phyloP scores from a whole-genome alignment of 2,329 filamentous ascomycete species.

The Aspergillus eucalypticola region DNA sequence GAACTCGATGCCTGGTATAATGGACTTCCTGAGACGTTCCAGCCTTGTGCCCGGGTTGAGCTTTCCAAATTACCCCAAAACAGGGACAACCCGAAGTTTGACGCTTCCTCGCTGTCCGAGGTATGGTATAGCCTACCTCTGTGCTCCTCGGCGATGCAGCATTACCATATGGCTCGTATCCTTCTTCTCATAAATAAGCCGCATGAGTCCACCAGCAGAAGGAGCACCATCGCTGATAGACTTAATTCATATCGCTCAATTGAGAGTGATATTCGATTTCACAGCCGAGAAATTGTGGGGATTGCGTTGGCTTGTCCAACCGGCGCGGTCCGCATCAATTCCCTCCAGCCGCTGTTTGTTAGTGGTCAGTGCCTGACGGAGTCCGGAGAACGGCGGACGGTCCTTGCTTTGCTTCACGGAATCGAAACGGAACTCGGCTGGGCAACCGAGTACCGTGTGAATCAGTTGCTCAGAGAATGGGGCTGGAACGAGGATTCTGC shows the following conservation, averaged over 20 bases:
- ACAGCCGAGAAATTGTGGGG: conserved; percentile 63
- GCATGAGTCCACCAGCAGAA: conserved; percentile 46
- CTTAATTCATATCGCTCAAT: conserved; percentile 61
- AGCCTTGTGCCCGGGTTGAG: conserved; percentile 55
- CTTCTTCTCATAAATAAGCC: conserved; percentile 47
- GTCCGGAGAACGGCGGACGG: conserved; percentile 54
- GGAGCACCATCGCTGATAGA: conserved; percentile 55
- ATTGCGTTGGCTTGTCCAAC: conserved; percentile 61
- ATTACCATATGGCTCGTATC: conserved; percentile 48
- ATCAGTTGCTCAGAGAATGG: conserved; percentile 51
- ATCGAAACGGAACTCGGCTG: conserved; percentile 66
- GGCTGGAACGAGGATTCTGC: conserved; percentile 31
- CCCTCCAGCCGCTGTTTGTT: conserved; percentile 63
- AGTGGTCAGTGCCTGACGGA: conserved; percentile 62
- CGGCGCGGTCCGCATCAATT: conserved; percentile 60
- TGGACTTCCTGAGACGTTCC: conserved; percentile 61
- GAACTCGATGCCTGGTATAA: conserved; percentile 62
- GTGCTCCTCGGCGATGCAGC: conserved; percentile 62
- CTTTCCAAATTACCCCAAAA: conserved; percentile 29
- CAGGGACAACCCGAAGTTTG: conserved; percentile 32
- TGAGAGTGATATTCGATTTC: conserved; percentile 56
- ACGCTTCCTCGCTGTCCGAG: conserved; percentile 50
- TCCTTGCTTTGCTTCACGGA: conserved; percentile 57
- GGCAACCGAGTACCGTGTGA: conserved; percentile 62
- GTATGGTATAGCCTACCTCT: conserved; percentile 67